Percentiles rank a stretch among this genome's conserved stretches.
Conservation (phyloP, 768 basidiomycete genomes). For the Fibroporia radiculosa region DNA sequence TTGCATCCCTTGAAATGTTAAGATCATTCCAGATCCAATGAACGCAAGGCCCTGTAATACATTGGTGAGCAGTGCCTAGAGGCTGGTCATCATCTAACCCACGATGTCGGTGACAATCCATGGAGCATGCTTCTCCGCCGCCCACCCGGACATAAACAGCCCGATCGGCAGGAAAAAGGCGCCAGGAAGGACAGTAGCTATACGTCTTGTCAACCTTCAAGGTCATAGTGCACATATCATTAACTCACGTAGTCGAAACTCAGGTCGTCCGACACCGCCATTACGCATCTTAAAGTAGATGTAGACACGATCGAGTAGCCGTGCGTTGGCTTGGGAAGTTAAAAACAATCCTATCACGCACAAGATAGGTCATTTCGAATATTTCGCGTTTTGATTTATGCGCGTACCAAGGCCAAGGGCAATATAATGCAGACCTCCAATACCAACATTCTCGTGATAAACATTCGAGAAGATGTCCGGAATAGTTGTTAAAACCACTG, state of each 20-base stretch:
- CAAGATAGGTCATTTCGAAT: not conserved
- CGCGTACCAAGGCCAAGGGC: slow-evolving; percentile 36
- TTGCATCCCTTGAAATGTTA: slow-evolving; percentile 57
- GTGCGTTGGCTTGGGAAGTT: slow-evolving; percentile 47
- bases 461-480: slow-evolving; percentile 46
- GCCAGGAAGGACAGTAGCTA: slow-evolving; percentile 53
- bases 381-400: not conserved
- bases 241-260: slow-evolving; percentile 41
- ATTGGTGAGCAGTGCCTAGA: not conserved
- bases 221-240: not conserved
- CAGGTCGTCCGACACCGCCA: slow-evolving; percentile 44
- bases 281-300: slow-evolving; percentile 43
- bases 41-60: slow-evolving; percentile 42
- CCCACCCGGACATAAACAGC: slow-evolving; percentile 67
- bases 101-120: slow-evolving; percentile 73
- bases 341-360: slow-evolving; percentile 18
- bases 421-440: slow-evolving; percentile 63
- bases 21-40: slow-evolving; percentile 49
- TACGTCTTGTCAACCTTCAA: not conserved
- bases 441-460: slow-evolving; percentile 50
- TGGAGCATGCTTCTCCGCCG: slow-evolving; percentile 43
- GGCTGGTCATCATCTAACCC: slow-evolving; percentile 11
- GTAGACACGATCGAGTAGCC: slow-evolving; percentile 50
- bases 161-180: slow-evolving; percentile 58
- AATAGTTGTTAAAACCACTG: slow-evolving; percentile 64